Percentiles rank a stretch among this genome's conserved stretches.
These are phyloP conservation scores for Brassica juncea DNA, from an alignment of 345 rosid species.

Conservation along the genomic window DNA sequence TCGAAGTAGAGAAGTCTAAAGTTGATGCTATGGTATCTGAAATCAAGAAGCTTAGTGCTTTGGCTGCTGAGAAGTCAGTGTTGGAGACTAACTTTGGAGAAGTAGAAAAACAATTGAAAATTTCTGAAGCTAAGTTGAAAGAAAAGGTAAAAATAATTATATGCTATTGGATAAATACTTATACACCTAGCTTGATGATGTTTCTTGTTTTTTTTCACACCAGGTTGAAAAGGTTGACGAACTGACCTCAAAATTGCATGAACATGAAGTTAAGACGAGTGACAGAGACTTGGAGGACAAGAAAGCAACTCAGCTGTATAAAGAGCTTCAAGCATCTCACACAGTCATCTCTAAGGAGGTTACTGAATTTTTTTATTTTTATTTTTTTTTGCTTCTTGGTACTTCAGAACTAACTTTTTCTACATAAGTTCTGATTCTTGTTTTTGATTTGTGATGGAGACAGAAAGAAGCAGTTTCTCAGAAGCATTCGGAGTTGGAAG, in stretches of 20 bases:
- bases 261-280: slow-evolving; percentile 42
- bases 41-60: slow-evolving; percentile 52
- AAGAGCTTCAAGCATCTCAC: slow-evolving; percentile 50
- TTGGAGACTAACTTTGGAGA: slow-evolving; percentile 46
- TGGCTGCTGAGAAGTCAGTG: slow-evolving; percentile 48
- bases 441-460: not conserved
- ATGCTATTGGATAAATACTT: not conserved
- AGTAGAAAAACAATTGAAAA: not conserved
- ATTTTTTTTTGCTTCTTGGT: not conserved
- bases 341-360: slow-evolving; percentile 53
- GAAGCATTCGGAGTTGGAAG: slow-evolving; percentile 52
- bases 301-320: slow-evolving; percentile 43
- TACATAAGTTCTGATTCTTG: not conserved
- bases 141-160: slow-evolving; percentile 46
- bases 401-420: not conserved
- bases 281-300: not conserved
- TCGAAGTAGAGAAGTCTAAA: slow-evolving; percentile 51
- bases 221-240: slow-evolving; percentile 53
- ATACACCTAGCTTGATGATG: not conserved
- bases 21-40: slow-evolving; percentile 49
- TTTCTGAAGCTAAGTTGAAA: slow-evolving; percentile 42
- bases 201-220: not conserved
- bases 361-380: not conserved
- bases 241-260: slow-evolving; percentile 50
- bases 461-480: slow-evolving; percentile 56